Conservation (phyloP, 2,329 filamentous ascomycete genomes). For the Fusarium ambrosium region DNA sequence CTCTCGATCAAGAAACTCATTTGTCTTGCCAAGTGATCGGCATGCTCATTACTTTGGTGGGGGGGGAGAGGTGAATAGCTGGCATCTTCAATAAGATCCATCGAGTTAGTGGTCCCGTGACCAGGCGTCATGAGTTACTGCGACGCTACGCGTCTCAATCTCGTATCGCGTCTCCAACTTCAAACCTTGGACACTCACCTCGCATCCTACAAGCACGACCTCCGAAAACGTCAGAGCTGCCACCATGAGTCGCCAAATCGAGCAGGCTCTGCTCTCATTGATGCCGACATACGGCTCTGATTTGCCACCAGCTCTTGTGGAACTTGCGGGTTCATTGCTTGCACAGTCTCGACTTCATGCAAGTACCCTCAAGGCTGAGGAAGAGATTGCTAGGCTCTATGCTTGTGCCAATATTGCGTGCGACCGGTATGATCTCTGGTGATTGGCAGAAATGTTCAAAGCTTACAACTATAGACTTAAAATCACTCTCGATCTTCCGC, state of each 20-base stretch:
- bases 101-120: slow-evolving; percentile 26
- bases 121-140: slow-evolving; percentile 25
- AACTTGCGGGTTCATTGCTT: slow-evolving; percentile 79
- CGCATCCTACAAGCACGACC: not conserved
- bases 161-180: slow-evolving; percentile 23
- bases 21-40: slow-evolving; percentile 24
- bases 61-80: slow-evolving; percentile 12
- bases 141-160: slow-evolving; percentile 24
- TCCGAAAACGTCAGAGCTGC: not conserved
- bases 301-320: slow-evolving; percentile 77
- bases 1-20: slow-evolving; percentile 12
- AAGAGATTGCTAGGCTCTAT: slow-evolving; percentile 88
- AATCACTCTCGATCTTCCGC: slow-evolving; percentile 80
- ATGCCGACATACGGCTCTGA: slow-evolving; percentile 79
- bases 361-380: slow-evolving; percentile 82
- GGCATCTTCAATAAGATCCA: not conserved
- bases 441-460: too few relatives aligned
- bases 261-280: slow-evolving; percentile 79
- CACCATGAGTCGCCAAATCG: slow-evolving; percentile 79
- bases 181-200: not conserved
- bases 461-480: slow-evolving; percentile 71
- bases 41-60: slow-evolving; percentile 20
- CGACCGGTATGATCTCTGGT: slow-evolving; percentile 70
- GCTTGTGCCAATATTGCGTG: slow-evolving; percentile 92
- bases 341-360: slow-evolving; percentile 85